A percentile compares a stretch with the other conserved stretches of the same genome.
Evolutionary conservation across 75 land plant genomes (phyloP).

Genomic region (Picea glauca): DNA sequence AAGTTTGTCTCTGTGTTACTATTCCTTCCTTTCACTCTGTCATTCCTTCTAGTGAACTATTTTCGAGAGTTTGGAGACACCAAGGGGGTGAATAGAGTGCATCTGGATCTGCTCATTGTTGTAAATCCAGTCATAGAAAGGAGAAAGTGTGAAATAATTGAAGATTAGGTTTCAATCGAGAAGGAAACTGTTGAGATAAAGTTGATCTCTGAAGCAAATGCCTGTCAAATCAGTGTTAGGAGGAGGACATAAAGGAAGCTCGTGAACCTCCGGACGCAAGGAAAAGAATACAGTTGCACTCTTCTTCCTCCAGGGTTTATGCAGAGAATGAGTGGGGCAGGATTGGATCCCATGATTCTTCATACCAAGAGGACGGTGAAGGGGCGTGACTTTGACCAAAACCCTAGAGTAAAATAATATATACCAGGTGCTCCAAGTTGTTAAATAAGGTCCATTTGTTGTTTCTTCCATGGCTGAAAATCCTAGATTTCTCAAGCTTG

Average conservation of each 20-base stretch:
- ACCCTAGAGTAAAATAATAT: too few species aligned
- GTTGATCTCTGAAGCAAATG: conserved; percentile 95
- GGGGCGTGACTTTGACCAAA: too few species aligned
- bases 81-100: conserved; percentile 89
- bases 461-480: conserved; percentile 15
- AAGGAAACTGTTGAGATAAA: conserved; percentile 87
- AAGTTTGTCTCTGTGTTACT: too few species aligned
- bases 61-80: conserved; percentile 81
- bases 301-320: too few species aligned
- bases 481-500: conserved; percentile 57
- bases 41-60: too few species aligned
- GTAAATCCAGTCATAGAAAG: conserved; percentile 87
- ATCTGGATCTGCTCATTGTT: conserved; percentile 86
- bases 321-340: too few species aligned
- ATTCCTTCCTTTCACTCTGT: too few species aligned
- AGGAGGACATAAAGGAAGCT: too few species aligned
- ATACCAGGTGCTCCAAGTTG: neutral
- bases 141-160: conserved; percentile 96
- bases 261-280: too few species aligned
- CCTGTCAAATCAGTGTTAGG: conserved; percentile 98
- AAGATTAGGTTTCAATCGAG: conserved; percentile 87
- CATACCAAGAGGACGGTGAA: too few species aligned
- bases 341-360: too few species aligned
- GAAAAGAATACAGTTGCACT: too few species aligned
- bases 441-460: conserved; percentile 60